Evolutionary conservation across 108 stramenopile species (phyloP).

Genomic region (Cyclotella atomus): DNA sequence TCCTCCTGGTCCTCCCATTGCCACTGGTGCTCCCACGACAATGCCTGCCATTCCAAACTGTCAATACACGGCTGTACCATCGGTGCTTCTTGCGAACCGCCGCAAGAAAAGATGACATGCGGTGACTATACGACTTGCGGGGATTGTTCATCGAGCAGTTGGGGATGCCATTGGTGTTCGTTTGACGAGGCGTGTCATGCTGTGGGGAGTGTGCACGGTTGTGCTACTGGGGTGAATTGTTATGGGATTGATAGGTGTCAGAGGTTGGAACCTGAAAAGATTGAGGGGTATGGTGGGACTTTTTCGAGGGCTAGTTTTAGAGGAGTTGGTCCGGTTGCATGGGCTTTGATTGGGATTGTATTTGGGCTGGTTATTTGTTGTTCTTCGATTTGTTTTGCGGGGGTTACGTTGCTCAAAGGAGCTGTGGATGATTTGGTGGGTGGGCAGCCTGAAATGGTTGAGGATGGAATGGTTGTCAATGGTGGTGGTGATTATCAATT

Average conservation of each 20-base stretch:
- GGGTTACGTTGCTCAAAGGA: slow-evolving; percentile 51
- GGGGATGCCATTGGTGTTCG: slow-evolving; percentile 59
- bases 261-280: slow-evolving; percentile 61
- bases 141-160: slow-evolving; percentile 35
- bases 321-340: slow-evolving; percentile 49
- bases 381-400: slow-evolving; percentile 59
- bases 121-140: slow-evolving; percentile 35
- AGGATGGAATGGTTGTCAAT: slow-evolving; percentile 23
- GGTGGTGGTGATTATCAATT: slow-evolving; percentile 11
- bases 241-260: slow-evolving; percentile 87
- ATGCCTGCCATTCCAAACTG: slow-evolving; percentile 82
- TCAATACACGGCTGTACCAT: slow-evolving; percentile 68
- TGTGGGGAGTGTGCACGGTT: slow-evolving; percentile 81
- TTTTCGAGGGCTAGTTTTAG: slow-evolving; percentile 39
- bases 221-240: slow-evolving; percentile 80
- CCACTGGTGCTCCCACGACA: slow-evolving; percentile 85
- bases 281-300: slow-evolving; percentile 33
- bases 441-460: slow-evolving; percentile 23
- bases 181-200: slow-evolving; percentile 76
- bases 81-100: slow-evolving; percentile 68
- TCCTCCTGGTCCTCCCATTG: slow-evolving; percentile 60
- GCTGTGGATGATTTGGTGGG: slow-evolving; percentile 71
- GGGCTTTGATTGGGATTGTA: slow-evolving; percentile 42
- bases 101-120: slow-evolving; percentile 9
- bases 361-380: slow-evolving; percentile 58